A percentile compares a stretch with the other conserved stretches of the same genome.
Conservation (phyloP, 1,139 yeast species). For the Kodamaea alishanica region DNA sequence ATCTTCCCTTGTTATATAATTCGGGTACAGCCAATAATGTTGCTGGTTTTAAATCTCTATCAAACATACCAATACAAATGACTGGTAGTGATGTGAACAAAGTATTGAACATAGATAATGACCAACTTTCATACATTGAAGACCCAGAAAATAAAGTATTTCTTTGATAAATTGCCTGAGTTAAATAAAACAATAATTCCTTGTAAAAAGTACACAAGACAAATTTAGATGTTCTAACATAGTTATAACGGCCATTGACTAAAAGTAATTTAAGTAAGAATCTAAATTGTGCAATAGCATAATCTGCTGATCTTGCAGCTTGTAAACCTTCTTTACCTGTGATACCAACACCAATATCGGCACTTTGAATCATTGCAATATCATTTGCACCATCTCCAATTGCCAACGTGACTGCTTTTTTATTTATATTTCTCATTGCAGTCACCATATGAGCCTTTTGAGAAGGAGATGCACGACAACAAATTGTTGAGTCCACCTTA, state of each 20-base stretch:
- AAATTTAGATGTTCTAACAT: constrained; percentile 86
- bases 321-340: constrained; percentile 97
- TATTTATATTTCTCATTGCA: constrained; percentile 64
- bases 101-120: constrained; percentile 94
- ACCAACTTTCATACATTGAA: constrained; percentile 92
- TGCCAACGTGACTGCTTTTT: constrained; percentile 77
- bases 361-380: constrained; percentile 98
- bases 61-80: constrained; percentile 90
- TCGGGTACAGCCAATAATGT: constrained; percentile 92
- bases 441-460: constrained; percentile 91
- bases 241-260: constrained; percentile 95
- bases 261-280: constrained; percentile 74
- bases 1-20: constrained; percentile 73
- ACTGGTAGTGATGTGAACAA: constrained; percentile 92
- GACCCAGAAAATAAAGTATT: constrained; percentile 90
- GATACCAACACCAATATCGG: constrained; percentile 95
- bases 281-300: constrained; percentile 92
- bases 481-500: constrained; percentile 83
- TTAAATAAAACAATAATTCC: constrained; percentile 81
- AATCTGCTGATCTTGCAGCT: constrained; percentile 94
- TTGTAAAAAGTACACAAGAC: constrained; percentile 93
- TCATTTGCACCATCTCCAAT: constrained; percentile 99
- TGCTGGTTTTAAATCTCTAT: constrained; percentile 82
- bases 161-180: constrained; percentile 85
- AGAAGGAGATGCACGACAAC: constrained; percentile 96